phyloP scores from a whole-genome alignment of 345 rosid genomes.

The Mercurialis annua region DNA sequence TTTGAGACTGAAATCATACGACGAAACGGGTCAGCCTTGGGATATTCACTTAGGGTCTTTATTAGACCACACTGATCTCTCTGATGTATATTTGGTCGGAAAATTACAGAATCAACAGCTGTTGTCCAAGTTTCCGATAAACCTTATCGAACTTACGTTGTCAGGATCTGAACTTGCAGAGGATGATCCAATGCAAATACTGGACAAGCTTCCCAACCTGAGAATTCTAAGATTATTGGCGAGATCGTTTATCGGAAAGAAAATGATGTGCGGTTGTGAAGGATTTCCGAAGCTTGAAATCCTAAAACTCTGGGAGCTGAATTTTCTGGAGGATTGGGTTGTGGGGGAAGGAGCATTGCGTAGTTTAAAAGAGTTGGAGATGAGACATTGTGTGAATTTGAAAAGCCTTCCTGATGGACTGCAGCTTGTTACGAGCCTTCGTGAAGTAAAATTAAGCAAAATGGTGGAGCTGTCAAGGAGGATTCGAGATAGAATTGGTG shows the following conservation, averaged over 20 bases:
- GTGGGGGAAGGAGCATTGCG: slow-evolving; percentile 2
- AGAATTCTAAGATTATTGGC: slow-evolving; percentile 11
- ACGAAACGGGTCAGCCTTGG: slow-evolving; percentile 1
- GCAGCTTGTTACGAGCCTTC: not conserved
- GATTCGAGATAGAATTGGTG: not conserved
- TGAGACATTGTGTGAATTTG: not conserved
- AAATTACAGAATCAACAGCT: slow-evolving; percentile 6
- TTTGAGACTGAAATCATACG: slow-evolving; percentile 1
- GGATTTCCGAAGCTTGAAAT: slow-evolving; percentile 19
- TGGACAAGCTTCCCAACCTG: slow-evolving; percentile 21
- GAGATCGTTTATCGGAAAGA: slow-evolving; percentile 15
- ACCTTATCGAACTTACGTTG: slow-evolving; percentile 17
- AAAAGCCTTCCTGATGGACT: not conserved
- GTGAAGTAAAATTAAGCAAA: not conserved
- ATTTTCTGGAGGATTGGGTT: not conserved
- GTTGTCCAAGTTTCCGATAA: slow-evolving; percentile 20
- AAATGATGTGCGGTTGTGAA: slow-evolving; percentile 19
- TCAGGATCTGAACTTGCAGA: not conserved
- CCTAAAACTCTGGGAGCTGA: not conserved
- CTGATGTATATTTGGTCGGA: slow-evolving; percentile 6
- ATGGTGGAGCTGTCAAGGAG: not conserved
- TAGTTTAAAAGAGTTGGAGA: not conserved
- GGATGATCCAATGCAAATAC: slow-evolving; percentile 23
- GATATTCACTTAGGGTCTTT: not conserved
- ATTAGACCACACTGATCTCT: slow-evolving; percentile 2